These are phyloP conservation scores for Conringia planisiliqua DNA, from an alignment of 345 rosid genomes.

Conservation along the genomic window DNA sequence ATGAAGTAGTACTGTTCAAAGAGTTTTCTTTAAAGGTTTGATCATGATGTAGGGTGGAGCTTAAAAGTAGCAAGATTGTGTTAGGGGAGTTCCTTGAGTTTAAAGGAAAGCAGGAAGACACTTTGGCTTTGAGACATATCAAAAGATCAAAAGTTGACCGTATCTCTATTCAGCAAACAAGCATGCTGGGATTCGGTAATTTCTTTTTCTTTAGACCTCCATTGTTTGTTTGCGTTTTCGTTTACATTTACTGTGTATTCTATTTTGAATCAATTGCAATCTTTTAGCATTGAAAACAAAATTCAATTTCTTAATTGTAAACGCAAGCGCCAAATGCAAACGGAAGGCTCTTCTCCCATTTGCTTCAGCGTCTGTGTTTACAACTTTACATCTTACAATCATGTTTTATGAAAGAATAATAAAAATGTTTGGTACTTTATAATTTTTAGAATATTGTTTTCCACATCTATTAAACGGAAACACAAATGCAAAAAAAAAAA, in stretches of 20 bases:
- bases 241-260: background rate
- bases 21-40: background rate
- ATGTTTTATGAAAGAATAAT: background rate
- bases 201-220: background rate
- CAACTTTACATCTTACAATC: background rate
- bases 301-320: background rate
- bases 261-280: background rate
- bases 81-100: constrained; percentile 87
- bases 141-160: constrained; percentile 78
- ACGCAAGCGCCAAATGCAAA: too few species aligned
- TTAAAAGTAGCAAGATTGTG: constrained; percentile 64
- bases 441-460: too few species aligned
- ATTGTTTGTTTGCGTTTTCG: background rate
- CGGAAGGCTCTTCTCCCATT: background rate
- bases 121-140: constrained; percentile 49
- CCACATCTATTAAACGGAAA: background rate
- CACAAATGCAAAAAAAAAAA: too few species aligned
- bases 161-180: constrained; percentile 64
- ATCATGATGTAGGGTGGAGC: constrained; percentile 65
- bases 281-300: background rate
- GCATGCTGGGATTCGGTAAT: constrained; percentile 92
- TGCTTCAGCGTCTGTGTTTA: background rate
- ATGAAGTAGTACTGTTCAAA: background rate
- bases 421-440: too few species aligned
- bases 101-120: constrained; percentile 80